These are phyloP conservation scores for Myxozyma kluyveri DNA, from an alignment of 805 yeast genomes.

Conservation along the genomic window DNA sequence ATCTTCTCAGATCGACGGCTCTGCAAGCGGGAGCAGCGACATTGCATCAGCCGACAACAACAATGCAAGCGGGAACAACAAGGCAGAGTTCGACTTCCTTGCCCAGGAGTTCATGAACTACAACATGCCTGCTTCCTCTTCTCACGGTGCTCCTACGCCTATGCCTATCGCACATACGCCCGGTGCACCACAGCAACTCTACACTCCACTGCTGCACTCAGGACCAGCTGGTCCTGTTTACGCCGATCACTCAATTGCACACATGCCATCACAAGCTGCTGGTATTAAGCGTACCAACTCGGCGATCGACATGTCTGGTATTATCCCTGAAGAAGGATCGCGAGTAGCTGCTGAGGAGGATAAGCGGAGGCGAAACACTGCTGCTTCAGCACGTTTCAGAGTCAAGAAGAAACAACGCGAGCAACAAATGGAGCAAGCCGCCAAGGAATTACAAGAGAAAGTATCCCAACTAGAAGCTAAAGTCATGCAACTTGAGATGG, in stretches of 20 bases:
- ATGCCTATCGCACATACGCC: conserved; percentile 4
- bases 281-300: conserved; percentile 32
- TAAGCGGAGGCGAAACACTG: conserved; percentile 84
- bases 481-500: conserved; percentile 87
- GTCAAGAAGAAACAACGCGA: conserved; percentile 88
- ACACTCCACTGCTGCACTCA: conserved; percentile 8
- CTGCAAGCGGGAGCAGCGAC: conserved; percentile 7
- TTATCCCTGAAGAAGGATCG: conserved; percentile 22
- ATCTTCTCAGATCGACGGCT: too few relatives aligned
- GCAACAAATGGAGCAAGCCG: conserved; percentile 79
- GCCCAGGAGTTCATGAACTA: conserved; percentile 17
- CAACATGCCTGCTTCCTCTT: conserved; percentile 7
- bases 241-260: conserved; percentile 1
- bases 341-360: conserved; percentile 51
- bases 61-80: too few relatives aligned
- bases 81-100: conserved; percentile 19
- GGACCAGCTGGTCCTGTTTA: neutral
- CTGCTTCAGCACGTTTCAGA: conserved; percentile 91
- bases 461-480: conserved; percentile 65
- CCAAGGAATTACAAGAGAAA: conserved; percentile 68
- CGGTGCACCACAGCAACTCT: conserved; percentile 5
- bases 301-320: neutral
- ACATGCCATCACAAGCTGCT: too few relatives aligned
- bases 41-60: too few relatives aligned
- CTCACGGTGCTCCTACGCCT: neutral